phyloP scores from a whole-genome alignment of 2,329 filamentous ascomycete species.

The Botryosphaeria dothidea region DNA sequence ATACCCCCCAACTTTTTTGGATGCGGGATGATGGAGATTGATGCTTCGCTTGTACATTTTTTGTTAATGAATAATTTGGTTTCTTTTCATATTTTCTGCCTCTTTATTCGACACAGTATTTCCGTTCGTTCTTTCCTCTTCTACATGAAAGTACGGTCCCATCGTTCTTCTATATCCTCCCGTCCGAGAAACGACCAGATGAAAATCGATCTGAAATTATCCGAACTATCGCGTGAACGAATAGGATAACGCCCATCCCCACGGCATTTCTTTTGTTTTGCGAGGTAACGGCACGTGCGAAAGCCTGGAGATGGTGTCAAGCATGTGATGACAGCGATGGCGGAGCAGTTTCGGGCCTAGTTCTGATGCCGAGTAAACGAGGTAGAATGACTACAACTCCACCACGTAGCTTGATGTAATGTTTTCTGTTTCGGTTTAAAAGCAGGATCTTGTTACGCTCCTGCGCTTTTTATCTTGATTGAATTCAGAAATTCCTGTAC shows the following conservation, averaged over 20 bases:
- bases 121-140: neutral
- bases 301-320: neutral
- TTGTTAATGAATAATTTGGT: conserved; percentile 1
- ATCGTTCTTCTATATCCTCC: no score
- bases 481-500: no score
- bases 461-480: no score
- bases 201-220: neutral
- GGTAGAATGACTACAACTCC: neutral
- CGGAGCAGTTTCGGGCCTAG: neutral
- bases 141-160: no score
- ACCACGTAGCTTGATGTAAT: neutral
- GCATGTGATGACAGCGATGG: conserved; percentile 1
- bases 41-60: neutral
- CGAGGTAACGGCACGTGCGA: neutral
- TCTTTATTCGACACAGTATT: neutral
- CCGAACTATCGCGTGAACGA: neutral
- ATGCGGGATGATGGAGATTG: neutral
- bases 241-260: neutral
- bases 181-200: neutral
- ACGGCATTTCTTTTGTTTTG: neutral
- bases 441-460: no score
- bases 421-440: no score
- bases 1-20: conserved; percentile 1
- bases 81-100: neutral
- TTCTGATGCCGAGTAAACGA: neutral